A percentile compares a stretch with the other conserved stretches of the same genome.
phyloP scores from a whole-genome alignment of 768 basidiomycete species.

The Pleurotus platypus region DNA sequence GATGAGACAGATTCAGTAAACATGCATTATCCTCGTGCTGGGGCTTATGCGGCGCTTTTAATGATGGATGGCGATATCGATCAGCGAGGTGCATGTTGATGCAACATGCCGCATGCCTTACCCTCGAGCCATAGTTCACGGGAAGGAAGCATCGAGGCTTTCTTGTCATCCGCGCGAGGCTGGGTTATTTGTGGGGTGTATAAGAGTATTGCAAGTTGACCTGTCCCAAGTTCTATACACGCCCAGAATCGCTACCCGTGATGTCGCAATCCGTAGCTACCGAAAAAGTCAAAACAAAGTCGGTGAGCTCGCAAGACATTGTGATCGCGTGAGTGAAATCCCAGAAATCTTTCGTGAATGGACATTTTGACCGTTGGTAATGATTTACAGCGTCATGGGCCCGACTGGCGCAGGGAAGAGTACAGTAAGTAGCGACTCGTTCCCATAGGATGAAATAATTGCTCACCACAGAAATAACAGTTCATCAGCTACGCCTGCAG shows the following conservation, averaged over 20 bases:
- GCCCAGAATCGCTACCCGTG: background rate
- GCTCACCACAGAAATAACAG: background rate
- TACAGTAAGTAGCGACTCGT: background rate
- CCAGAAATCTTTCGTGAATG: background rate
- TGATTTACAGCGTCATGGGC: constrained; percentile 6
- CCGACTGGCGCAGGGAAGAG: constrained; percentile 10
- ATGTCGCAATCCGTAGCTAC: background rate
- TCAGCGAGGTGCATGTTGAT: background rate
- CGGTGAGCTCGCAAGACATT: background rate
- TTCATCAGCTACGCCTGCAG: constrained; percentile 10
- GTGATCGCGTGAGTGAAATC: constrained; percentile 6
- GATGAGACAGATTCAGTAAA: background rate
- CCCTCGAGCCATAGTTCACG: background rate
- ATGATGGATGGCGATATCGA: constrained; percentile 6
- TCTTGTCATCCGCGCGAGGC: background rate
- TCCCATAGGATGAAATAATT: background rate
- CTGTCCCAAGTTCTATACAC: no score
- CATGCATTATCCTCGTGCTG: background rate
- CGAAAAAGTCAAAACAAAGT: background rate
- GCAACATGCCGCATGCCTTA: background rate
- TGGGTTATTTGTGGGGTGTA: no score
- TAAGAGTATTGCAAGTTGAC: no score
- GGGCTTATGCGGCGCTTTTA: background rate
- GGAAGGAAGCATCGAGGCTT: background rate
- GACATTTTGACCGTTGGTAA: no score